A percentile compares a stretch with the other conserved stretches of the same genome.
Evolutionary conservation across 805 yeast species (phyloP).

Genomic region (Yarrowia deformans): DNA sequence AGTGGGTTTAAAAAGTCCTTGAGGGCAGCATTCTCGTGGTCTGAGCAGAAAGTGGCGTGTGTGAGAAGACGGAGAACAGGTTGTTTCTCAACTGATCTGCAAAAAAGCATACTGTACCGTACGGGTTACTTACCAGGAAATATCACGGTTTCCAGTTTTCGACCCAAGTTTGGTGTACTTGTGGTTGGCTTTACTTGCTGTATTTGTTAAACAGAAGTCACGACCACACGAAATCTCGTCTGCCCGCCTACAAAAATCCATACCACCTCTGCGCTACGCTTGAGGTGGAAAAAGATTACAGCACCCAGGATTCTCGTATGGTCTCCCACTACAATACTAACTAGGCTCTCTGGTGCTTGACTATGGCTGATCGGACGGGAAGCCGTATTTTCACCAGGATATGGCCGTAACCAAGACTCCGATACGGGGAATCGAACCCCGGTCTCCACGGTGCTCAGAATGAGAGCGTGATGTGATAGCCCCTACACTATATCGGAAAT

Average conservation of each 20-base stretch:
- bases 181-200: no score
- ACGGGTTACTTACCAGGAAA: no score
- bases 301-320: conserved; percentile 37
- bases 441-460: conserved; percentile 37
- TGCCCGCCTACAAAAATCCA: not conserved
- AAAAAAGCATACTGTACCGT: no score
- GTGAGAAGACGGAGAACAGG: no score
- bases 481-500: conserved; percentile 39
- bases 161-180: no score
- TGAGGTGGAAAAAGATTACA: conserved; percentile 19
- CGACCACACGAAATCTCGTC: no score
- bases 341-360: conserved; percentile 36
- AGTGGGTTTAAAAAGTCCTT: no score
- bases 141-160: no score
- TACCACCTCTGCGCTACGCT: not conserved
- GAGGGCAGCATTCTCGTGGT: no score
- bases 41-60: no score
- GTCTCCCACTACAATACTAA: conserved; percentile 38
- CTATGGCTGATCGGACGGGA: conserved; percentile 38
- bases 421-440: conserved; percentile 40
- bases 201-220: no score
- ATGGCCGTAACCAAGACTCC: conserved; percentile 37
- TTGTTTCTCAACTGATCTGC: no score
- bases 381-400: conserved; percentile 37
- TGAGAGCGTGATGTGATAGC: conserved; percentile 40